Evolutionary conservation across 345 rosid genomes (phyloP).

Genomic region (Zanthoxylum bungeanum): DNA sequence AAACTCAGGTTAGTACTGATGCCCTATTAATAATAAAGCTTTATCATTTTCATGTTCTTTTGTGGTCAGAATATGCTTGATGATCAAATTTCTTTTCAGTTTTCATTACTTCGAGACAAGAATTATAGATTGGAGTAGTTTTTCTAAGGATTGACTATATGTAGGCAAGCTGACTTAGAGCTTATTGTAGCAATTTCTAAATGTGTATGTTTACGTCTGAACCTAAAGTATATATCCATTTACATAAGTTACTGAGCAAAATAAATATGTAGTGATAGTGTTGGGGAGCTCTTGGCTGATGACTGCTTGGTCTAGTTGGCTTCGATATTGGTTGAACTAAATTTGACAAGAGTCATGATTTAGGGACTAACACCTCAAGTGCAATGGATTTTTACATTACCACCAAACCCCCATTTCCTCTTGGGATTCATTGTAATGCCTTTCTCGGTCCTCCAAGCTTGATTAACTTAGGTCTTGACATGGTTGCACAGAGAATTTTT

Average conservation of each 20-base stretch:
- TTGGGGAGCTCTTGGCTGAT: background rate
- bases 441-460: background rate
- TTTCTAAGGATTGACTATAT: background rate
- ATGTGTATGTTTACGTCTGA: background rate
- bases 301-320: background rate
- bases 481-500: background rate
- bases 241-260: background rate
- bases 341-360: background rate
- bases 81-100: background rate
- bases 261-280: background rate
- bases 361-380: background rate
- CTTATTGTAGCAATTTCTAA: background rate
- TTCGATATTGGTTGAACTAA: background rate
- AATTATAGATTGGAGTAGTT: background rate
- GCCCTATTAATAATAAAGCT: background rate
- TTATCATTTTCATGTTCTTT: background rate
- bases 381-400: background rate
- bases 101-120: background rate
- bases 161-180: background rate
- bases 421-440: background rate
- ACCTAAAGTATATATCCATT: background rate
- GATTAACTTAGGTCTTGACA: background rate
- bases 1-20: slow-evolving; percentile 50
- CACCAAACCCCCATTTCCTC: background rate
- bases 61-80: background rate